Evolutionary conservation across 1,284 basidiomycete genomes (phyloP).

Genomic region (Apiotrichum montevideense): DNA sequence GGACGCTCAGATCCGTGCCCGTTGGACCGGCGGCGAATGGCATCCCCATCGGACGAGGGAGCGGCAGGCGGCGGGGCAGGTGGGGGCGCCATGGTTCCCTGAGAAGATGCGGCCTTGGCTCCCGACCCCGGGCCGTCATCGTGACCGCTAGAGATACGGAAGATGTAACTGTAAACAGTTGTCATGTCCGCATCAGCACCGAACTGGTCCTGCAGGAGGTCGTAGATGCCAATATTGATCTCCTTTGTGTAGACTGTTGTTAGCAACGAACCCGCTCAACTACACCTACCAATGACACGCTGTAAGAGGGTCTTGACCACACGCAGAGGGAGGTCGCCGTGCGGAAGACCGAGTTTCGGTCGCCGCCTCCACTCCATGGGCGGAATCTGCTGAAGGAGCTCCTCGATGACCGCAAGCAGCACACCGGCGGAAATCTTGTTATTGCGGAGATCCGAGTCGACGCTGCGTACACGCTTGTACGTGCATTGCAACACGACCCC

Average conservation of each 20-base stretch:
- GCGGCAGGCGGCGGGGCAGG: slow-evolving; percentile 54
- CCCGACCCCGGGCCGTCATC: slow-evolving; percentile 54
- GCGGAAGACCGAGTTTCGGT: slow-evolving; percentile 80
- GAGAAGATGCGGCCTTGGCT: slow-evolving; percentile 29
- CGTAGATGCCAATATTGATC: slow-evolving; percentile 36
- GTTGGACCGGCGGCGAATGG: background rate
- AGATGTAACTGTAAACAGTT: slow-evolving; percentile 47
- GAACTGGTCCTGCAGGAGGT: slow-evolving; percentile 42
- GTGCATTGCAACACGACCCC: slow-evolving; percentile 97
- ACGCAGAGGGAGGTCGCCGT: slow-evolving; percentile 92
- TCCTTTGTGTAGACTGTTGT: slow-evolving; percentile 36
- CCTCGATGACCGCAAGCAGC: slow-evolving; percentile 87
- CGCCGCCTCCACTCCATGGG: slow-evolving; percentile 93
- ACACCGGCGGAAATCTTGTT: slow-evolving; percentile 75
- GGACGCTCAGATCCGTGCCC: slow-evolving; percentile 5
- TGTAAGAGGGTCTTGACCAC: slow-evolving; percentile 98
- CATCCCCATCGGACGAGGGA: background rate
- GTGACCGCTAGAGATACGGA: slow-evolving; percentile 66
- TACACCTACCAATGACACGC: slow-evolving; percentile 76
- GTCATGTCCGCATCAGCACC: slow-evolving; percentile 47
- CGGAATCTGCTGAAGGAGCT: slow-evolving; percentile 85
- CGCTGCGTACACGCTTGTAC: slow-evolving; percentile 94
- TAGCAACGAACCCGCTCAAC: slow-evolving; percentile 4
- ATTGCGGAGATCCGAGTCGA: slow-evolving; percentile 82
- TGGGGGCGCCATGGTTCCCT: slow-evolving; percentile 55